A percentile compares a stretch with the other conserved stretches of the same genome.
Conservation (phyloP, 2,329 filamentous ascomycete species). For the Colletotrichum sojae region DNA sequence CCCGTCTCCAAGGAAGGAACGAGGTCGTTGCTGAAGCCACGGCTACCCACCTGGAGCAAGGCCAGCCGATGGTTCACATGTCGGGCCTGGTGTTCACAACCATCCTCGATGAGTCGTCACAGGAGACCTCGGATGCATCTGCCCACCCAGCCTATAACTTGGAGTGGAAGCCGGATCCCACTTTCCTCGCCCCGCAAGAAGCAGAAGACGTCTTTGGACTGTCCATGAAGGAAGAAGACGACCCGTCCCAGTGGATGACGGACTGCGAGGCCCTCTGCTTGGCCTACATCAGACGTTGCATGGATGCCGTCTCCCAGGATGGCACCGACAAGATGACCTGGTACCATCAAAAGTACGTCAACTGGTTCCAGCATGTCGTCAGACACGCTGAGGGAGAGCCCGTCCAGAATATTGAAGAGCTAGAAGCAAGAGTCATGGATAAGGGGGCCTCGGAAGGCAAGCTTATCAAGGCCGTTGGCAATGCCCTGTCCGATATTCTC, state of each 20-base stretch:
- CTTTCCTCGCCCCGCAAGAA: conserved; percentile 39
- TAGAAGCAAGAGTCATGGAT: conserved; percentile 34
- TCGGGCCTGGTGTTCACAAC: conserved; percentile 43
- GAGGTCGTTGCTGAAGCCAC: conserved; percentile 40
- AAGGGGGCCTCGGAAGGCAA: conserved; percentile 42
- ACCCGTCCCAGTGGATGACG: conserved; percentile 41
- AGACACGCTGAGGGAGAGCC: background rate
- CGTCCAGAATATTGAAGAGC: conserved; percentile 11
- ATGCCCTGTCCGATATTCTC: conserved; percentile 45
- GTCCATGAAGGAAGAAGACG: conserved; percentile 29
- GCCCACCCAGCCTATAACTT: conserved; percentile 40
- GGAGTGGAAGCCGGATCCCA: conserved; percentile 43
- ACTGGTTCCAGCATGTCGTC: conserved; percentile 40
- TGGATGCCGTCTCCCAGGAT: background rate
- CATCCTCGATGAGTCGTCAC: conserved; percentile 20
- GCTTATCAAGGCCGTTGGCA: conserved; percentile 44
- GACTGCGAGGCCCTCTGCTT: conserved; percentile 41
- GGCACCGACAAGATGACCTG: conserved; percentile 21
- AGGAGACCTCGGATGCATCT: conserved; percentile 4
- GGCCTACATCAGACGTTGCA: conserved; percentile 27
- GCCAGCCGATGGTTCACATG: conserved; percentile 38
- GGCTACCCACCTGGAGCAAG: conserved; percentile 36
- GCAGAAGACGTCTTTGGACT: conserved; percentile 39
- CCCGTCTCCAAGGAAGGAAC: conserved; percentile 25
- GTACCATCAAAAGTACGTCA: conserved; percentile 39